These are phyloP conservation scores for Cyberlindnera mrakii DNA, from an alignment of 805 yeast species.

Conservation along the genomic window DNA sequence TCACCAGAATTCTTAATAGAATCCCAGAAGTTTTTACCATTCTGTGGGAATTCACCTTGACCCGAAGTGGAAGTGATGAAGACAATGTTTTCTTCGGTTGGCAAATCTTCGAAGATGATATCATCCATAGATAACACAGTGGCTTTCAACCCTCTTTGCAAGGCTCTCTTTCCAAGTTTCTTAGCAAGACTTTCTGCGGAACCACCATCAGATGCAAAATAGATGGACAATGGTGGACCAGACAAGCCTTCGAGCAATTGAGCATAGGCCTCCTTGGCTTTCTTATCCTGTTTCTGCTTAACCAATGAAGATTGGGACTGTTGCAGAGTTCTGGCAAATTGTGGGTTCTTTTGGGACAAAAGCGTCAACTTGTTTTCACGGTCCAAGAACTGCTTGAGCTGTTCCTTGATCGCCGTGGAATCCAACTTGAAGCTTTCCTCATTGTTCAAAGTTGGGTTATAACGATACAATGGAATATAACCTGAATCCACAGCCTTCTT, in stretches of 20 bases:
- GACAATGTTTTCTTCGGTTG: slow-evolving; percentile 43
- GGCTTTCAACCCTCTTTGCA: slow-evolving; percentile 46
- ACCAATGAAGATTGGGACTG: slow-evolving; percentile 56
- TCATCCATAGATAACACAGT: slow-evolving; percentile 53
- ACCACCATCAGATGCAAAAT: slow-evolving; percentile 92
- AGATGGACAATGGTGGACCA: slow-evolving; percentile 75
- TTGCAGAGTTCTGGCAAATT: slow-evolving; percentile 66
- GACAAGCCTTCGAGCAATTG: slow-evolving; percentile 77
- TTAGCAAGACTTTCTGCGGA: slow-evolving; percentile 79
- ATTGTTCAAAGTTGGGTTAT: slow-evolving; percentile 49
- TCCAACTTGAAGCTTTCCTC: slow-evolving; percentile 68
- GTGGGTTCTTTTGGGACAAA: slow-evolving; percentile 65
- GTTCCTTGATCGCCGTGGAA: slow-evolving; percentile 73
- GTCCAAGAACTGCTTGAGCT: slow-evolving; percentile 73
- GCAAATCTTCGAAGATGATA: slow-evolving; percentile 48
- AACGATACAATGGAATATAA: slow-evolving; percentile 94
- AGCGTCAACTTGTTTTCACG: slow-evolving; percentile 84
- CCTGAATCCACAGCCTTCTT: slow-evolving; percentile 88
- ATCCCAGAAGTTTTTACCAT: slow-evolving; percentile 69
- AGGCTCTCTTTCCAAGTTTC: slow-evolving; percentile 50
- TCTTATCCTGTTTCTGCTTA: slow-evolving; percentile 50
- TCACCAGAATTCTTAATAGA: slow-evolving; percentile 58
- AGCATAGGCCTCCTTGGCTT: slow-evolving; percentile 73
- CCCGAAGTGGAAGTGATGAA: slow-evolving; percentile 87
- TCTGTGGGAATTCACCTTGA: slow-evolving; percentile 88